Evolutionary conservation across 192 early-diverging fungal species (phyloP).

Genomic region (Entrophospora sp.): DNA sequence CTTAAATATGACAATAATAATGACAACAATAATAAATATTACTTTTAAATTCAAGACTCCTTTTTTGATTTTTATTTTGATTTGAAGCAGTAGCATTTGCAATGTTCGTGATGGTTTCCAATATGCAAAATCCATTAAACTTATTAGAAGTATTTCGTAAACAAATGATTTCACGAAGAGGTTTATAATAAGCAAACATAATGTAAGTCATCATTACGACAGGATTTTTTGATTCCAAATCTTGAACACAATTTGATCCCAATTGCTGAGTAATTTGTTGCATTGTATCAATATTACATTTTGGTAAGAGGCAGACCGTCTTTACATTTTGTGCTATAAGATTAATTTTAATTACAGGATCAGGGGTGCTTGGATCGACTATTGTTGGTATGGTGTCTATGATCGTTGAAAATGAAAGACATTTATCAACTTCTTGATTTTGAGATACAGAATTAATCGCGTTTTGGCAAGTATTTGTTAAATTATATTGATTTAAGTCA

Average conservation of each 20-base stretch:
- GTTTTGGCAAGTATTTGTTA: neutral
- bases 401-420: neutral
- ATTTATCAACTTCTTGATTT: neutral
- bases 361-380: neutral
- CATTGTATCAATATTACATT: neutral
- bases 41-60: neutral
- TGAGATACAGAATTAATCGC: neutral
- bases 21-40: too few species aligned
- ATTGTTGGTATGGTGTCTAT: neutral
- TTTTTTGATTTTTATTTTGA: neutral
- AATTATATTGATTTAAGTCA: neutral
- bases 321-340: neutral
- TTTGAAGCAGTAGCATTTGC: neutral
- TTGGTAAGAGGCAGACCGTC: neutral
- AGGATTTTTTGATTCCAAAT: neutral
- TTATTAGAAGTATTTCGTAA: neutral
- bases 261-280: neutral
- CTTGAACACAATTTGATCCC: neutral
- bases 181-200: neutral
- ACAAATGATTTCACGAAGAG: neutral
- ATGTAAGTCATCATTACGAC: neutral
- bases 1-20: too few species aligned
- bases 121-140: neutral
- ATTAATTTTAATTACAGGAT: neutral
- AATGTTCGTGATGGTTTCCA: neutral